Conservation (phyloP, 2,329 filamentous ascomycete genomes). For the Colletotrichum scovillei region DNA sequence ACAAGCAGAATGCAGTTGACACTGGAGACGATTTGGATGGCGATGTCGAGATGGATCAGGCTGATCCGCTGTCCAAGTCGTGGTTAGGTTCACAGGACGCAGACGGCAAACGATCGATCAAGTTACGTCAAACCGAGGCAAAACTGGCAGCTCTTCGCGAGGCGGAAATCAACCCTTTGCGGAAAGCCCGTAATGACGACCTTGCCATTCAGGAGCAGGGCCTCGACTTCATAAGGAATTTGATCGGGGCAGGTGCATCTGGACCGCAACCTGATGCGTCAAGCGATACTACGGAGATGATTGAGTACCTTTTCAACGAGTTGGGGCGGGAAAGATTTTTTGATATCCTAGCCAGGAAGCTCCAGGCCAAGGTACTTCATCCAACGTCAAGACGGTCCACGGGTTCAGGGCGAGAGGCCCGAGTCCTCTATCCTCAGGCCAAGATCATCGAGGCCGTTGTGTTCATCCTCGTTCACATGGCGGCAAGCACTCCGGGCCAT, state of each 20-base stretch:
- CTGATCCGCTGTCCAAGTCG: constrained; percentile 52
- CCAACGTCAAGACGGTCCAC: constrained; percentile 59
- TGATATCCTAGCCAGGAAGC: constrained; percentile 81
- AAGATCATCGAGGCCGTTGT: constrained; percentile 84
- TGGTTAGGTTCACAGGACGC: constrained; percentile 35
- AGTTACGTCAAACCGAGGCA: constrained; percentile 61
- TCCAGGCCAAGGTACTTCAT: constrained; percentile 71
- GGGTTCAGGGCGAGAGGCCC: constrained; percentile 50
- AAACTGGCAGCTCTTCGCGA: constrained; percentile 67
- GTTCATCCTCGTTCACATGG: constrained; percentile 88
- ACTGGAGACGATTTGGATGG: constrained; percentile 61
- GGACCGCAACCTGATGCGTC: constrained; percentile 61
- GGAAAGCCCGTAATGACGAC: constrained; percentile 80
- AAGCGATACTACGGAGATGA: constrained; percentile 74
- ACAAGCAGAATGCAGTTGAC: constrained; percentile 38
- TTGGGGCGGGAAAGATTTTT: constrained; percentile 84
- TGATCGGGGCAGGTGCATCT: constrained; percentile 74
- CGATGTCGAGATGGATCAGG: constrained; percentile 67
- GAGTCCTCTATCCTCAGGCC: constrained; percentile 66
- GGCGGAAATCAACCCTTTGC: constrained; percentile 74
- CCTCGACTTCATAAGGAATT: constrained; percentile 88
- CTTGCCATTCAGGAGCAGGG: constrained; percentile 91
- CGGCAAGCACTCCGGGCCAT: constrained; percentile 82
- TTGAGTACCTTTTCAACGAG: constrained; percentile 82
- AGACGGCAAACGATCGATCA: constrained; percentile 46